Conservation (phyloP, 495 filamentous ascomycete genomes). For the Aspergillus kassunensis region DNA sequence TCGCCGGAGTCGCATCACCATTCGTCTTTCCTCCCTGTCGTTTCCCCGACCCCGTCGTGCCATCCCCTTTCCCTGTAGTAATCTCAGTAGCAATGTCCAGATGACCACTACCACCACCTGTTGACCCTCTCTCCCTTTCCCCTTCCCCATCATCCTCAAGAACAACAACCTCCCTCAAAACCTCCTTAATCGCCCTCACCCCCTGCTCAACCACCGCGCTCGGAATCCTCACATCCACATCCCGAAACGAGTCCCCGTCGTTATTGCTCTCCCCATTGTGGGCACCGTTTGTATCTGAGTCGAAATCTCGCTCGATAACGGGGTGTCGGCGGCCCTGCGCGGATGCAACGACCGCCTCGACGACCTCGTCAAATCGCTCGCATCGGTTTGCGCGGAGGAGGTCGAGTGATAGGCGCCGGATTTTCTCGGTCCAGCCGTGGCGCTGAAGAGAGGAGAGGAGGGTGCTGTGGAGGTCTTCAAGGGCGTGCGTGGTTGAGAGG, state of each 20-base stretch:
- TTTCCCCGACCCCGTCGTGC: background rate
- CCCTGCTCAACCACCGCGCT: conserved; percentile 42
- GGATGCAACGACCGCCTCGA: conserved; percentile 42
- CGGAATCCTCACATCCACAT: conserved; percentile 41
- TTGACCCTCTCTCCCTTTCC: background rate
- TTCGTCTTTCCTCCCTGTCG: conserved; percentile 12
- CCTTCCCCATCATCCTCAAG: conserved; percentile 37
- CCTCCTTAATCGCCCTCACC: conserved; percentile 43
- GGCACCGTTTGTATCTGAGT: conserved; percentile 15
- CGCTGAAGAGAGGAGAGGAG: conserved; percentile 43
- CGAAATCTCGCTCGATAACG: conserved; percentile 13
- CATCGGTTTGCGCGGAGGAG: conserved; percentile 45
- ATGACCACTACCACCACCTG: too few species aligned
- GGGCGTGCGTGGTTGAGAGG: conserved; percentile 38
- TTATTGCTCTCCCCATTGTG: conserved; percentile 11
- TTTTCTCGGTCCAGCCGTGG: conserved; percentile 40
- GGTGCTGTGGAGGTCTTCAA: conserved; percentile 41
- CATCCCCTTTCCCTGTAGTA: background rate
- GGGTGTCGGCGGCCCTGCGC: conserved; percentile 37
- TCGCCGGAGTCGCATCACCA: conserved; percentile 23
- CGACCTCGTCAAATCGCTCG: conserved; percentile 45
- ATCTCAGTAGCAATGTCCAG: background rate
- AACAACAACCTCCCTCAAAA: conserved; percentile 46
- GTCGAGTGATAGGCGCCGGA: conserved; percentile 37
- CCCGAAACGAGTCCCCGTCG: conserved; percentile 27